phyloP scores from a whole-genome alignment of 192 early-diverging fungal genomes.

The Borealophlyctis nickersoniae region DNA sequence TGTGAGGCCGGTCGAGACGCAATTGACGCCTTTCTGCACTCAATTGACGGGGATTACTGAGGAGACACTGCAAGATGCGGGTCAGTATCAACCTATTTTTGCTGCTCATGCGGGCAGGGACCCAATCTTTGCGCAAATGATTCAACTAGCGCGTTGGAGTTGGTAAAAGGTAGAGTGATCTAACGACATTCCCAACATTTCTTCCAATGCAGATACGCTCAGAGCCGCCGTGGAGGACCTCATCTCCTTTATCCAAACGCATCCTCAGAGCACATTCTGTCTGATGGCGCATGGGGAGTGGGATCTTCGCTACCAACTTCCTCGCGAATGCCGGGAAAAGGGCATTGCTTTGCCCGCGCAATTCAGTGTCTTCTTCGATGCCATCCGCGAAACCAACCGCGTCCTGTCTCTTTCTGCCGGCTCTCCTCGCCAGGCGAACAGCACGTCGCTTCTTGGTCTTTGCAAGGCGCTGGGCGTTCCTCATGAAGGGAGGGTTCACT shows the following conservation, averaged over 20 bases:
- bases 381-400: conserved; percentile 65
- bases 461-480: conserved; percentile 54
- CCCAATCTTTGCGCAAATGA: too few relatives aligned
- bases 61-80: conserved; percentile 49
- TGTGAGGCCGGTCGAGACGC: conserved; percentile 26
- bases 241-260: conserved; percentile 47
- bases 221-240: conserved; percentile 51
- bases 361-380: conserved; percentile 63
- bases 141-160: conserved; percentile 1
- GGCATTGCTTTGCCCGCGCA: conserved; percentile 54
- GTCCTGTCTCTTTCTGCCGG: conserved; percentile 48
- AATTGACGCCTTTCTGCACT: conserved; percentile 59
- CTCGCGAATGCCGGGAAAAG: conserved; percentile 65
- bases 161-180: background rate
- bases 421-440: conserved; percentile 10
- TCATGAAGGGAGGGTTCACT: conserved; percentile 44
- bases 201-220: conserved; percentile 22
- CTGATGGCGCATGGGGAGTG: conserved; percentile 73
- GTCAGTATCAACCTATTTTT: conserved; percentile 4
- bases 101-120: background rate
- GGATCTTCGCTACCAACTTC: conserved; percentile 67
- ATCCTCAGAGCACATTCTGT: conserved; percentile 54
- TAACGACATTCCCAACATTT: background rate
- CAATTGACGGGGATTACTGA: conserved; percentile 57
- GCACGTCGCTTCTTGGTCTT: conserved; percentile 55